Evolutionary conservation across 2,329 filamentous ascomycete genomes (phyloP), one percentile per base, ranked within the genome.

Genomic region (Monosporascus ibericus): DNA sequence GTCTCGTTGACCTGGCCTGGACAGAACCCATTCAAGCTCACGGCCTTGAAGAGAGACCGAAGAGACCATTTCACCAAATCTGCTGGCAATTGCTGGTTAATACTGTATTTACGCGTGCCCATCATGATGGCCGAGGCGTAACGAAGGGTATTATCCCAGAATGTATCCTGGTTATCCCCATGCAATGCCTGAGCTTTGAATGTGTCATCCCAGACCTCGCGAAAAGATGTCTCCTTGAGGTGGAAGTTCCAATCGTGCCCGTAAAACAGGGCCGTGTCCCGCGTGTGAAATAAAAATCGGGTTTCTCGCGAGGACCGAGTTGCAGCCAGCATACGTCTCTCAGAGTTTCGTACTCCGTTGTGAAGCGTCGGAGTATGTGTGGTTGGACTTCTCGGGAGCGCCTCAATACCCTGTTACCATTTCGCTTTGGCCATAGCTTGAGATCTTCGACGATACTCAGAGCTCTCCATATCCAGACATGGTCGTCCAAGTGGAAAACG

Each of bases 181-280:
- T 59, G 51, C 2, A 27, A 37, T 18, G 37, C 17, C 36, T 60
- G 58, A 3, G 52, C 30, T 22, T 53, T 17, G 8, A 59, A 39
- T 0, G 55, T 58, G 17, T 54, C 54, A 2, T 44, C 17, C 58
- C 58, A 60, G 1, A 56, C 17, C 3, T 53, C 48, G 5, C 38
- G 25, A 15, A 47, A 57, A 1, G 42, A 47, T 9, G 22, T 15
- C 11, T 51, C 27, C 3, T 48, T 11, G 2, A 17, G 15, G 24
- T 47, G 46, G 24, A 47, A 54, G 6, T 7, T 9, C 37, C 36
- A 44, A 7, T 49, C 39, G 2, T 52, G 18, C 14, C 14, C 36
- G 11, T 57, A 55, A n/a, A 60, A 56, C 1, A 61, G 42, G 2
- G 42, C 51, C 7, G 57, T 58, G 36, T 61, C 59, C 5, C 54